Conservation (phyloP, 2,329 filamentous ascomycete species). For the Ceratocystis papillata region DNA sequence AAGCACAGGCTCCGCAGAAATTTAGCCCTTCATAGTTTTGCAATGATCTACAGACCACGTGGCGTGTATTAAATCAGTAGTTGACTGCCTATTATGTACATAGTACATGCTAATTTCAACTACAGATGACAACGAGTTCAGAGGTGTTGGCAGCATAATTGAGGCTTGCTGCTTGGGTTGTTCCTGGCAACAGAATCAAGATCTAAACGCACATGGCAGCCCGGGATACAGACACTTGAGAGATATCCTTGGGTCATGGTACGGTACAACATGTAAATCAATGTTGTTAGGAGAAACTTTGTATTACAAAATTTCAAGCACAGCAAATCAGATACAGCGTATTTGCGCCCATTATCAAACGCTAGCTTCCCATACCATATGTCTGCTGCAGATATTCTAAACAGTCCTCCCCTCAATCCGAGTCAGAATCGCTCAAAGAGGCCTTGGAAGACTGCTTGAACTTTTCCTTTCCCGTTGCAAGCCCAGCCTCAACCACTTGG, state of each 20-base stretch:
- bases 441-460: constrained; percentile 57
- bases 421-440: constrained; percentile 18
- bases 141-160: constrained; percentile 57
- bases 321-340: background rate
- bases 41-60: constrained; percentile 73
- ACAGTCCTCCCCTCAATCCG: constrained; percentile 10
- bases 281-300: background rate
- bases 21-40: constrained; percentile 63
- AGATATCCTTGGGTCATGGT: background rate
- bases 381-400: background rate
- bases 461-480: constrained; percentile 59
- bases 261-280: background rate
- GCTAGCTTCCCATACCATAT: background rate
- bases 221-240: background rate
- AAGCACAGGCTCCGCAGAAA: constrained; percentile 51
- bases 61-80: constrained; percentile 30
- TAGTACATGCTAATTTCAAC: background rate
- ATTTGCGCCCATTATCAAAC: background rate
- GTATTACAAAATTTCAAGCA: background rate
- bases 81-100: constrained; percentile 3
- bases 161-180: constrained; percentile 62
- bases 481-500: constrained; percentile 57
- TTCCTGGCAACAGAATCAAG: constrained; percentile 35
- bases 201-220: background rate
- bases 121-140: constrained; percentile 52